Base-by-base conservation (phyloP, 2,329 filamentous ascomycete species). In the Ceratocystis destructans region DNA sequence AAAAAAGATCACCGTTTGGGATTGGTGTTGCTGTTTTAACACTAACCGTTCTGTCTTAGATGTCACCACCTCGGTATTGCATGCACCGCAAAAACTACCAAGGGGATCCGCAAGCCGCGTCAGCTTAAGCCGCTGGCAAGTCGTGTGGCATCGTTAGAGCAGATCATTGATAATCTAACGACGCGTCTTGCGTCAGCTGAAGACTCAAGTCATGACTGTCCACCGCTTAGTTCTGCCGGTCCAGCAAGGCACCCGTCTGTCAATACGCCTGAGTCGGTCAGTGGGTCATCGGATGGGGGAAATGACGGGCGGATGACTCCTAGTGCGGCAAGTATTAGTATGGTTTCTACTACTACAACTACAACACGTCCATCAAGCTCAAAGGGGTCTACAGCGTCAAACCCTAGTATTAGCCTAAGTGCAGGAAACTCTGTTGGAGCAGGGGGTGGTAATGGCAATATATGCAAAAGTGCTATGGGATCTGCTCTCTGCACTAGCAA, bases 91-190 rank as follows among this genome's bases (percentile, higher is more conserved):
- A 75, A 74, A 69, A 69, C 71, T 5, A 71, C 71, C 2, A 72
- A 67, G 53, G 69, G 71, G 20, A 61, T 76, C 62, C 71, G 74
- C 64, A 75, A 70, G 66, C 70, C 74, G 5, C 71, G 74, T 17
- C 73, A 72, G 59, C 71, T 75, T 41, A 71, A 71, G 45, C 69
- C 69, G 12, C 61, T 70, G 22, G 69, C 69, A 25, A 72, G 71
- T 55, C 71, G 71, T 6, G 69, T 73, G n/a, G 70, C 70, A 7
- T 70, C 68, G 17, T 41, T 72, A 65, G 71, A 72, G 62, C 68
- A 71, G 55, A 70, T 71, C 8, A 69, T 72, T 25, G 70, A 71
- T n/a, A 68, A 66, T 10, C 63, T 71, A 45, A 71, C 69, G 5
- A 62, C 64, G 17, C 61, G 33, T 4, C 65, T 65, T 33, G n/a